Evolutionary conservation across 163 green algal species (phyloP).

Genomic region (Prototheca wickerhamii): DNA sequence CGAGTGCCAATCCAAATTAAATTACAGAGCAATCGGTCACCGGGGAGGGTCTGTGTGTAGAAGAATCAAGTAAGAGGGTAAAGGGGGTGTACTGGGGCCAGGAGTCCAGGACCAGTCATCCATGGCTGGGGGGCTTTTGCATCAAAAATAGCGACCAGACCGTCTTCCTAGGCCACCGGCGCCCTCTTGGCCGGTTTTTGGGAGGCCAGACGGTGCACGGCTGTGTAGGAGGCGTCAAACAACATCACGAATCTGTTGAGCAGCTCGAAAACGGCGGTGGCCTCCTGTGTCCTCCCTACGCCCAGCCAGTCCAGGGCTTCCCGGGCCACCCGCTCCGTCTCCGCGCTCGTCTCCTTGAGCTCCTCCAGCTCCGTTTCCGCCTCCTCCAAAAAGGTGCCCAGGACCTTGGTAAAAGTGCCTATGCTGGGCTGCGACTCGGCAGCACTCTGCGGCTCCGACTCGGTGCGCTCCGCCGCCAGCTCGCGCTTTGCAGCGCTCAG

Average conservation of each 20-base stretch:
- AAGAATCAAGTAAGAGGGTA: too few relatives aligned
- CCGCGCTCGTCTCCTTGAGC: constrained; percentile 1
- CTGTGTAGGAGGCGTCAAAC: constrained; percentile 19
- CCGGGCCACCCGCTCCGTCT: constrained; percentile 8
- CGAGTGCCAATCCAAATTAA: too few relatives aligned
- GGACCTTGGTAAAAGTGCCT: constrained; percentile 15
- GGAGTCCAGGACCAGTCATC: too few relatives aligned
- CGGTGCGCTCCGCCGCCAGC: constrained; percentile 1
- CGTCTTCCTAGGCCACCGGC: too few relatives aligned
- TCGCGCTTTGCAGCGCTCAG: constrained; percentile 14
- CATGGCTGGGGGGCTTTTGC: too few relatives aligned
- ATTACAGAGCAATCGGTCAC: too few relatives aligned
- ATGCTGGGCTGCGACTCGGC: neutral
- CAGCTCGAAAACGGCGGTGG: constrained; percentile 11
- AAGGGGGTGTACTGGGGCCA: too few relatives aligned
- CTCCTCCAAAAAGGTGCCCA: constrained; percentile 12
- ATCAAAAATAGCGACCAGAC: too few relatives aligned
- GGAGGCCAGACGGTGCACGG: neutral
- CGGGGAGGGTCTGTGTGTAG: too few relatives aligned
- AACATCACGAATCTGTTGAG: constrained; percentile 11
- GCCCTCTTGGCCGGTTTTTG: too few relatives aligned
- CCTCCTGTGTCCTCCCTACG: constrained; percentile 8
- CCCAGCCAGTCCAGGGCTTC: constrained; percentile 19
- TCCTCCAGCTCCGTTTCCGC: constrained; percentile 4
- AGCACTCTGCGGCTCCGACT: constrained; percentile 5